A percentile compares a stretch with the other conserved stretches of the same genome.
Evolutionary conservation across 768 basidiomycete species (phyloP).

Genomic region (Phylloporus arenicola): DNA sequence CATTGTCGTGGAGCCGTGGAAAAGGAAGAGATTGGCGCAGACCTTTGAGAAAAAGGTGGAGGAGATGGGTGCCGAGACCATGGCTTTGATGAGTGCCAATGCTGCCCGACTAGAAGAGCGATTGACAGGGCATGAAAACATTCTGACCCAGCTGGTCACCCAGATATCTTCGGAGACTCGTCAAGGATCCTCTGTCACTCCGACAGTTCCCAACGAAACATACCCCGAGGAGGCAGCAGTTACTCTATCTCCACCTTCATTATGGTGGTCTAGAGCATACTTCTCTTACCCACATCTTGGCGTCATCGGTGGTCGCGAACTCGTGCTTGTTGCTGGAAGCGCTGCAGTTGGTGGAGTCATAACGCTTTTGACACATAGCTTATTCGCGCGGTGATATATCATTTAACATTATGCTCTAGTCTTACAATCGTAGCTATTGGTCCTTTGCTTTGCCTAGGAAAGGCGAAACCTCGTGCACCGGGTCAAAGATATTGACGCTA

Average conservation of each 20-base stretch:
- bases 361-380: conserved; percentile 16
- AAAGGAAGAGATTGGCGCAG: conserved; percentile 77
- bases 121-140: conserved; percentile 43
- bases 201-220: conserved; percentile 3
- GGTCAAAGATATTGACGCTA: conserved; percentile 12
- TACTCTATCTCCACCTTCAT: neutral
- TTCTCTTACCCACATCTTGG: conserved; percentile 9
- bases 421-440: neutral
- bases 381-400: conserved; percentile 16
- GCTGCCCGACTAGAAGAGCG: conserved; percentile 44
- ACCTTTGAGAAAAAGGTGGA: conserved; percentile 83
- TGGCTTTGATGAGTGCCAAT: conserved; percentile 42
- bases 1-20: conserved; percentile 93
- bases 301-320: conserved; percentile 14
- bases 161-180: conserved; percentile 11
- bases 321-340: conserved; percentile 26
- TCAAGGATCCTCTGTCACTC: conserved; percentile 4
- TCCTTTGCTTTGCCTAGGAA: neutral
- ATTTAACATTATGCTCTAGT: neutral
- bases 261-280: conserved; percentile 10
- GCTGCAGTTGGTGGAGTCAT: conserved; percentile 26
- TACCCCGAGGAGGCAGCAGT: neutral
- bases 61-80: conserved; percentile 43
- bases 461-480: neutral
- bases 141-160: conserved; percentile 28